Percentiles rank a stretch among this genome's conserved stretches.
Conservation (phyloP, 2,329 filamentous ascomycete genomes). For the Penicillium sp. region DNA sequence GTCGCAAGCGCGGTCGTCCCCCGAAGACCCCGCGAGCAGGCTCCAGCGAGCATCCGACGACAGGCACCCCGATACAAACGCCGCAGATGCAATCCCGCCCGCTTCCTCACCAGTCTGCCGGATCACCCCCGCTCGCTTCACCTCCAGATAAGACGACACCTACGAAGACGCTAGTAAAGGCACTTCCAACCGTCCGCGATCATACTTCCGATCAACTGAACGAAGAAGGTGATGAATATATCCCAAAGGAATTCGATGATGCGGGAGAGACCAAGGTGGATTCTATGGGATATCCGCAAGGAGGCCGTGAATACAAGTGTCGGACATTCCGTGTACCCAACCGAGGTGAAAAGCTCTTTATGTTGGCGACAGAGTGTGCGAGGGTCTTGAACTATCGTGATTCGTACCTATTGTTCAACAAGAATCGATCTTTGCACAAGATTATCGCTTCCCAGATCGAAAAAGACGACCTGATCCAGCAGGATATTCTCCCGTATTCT, state of each 20-base stretch:
- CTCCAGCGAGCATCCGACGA: constrained; percentile 36
- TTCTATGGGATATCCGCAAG: constrained; percentile 77
- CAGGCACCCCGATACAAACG: constrained; percentile 41
- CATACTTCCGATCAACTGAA: constrained; percentile 96
- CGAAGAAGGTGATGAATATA: constrained; percentile 87
- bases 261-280: constrained; percentile 94
- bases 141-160: constrained; percentile 75
- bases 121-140: constrained; percentile 63
- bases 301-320: constrained; percentile 86
- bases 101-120: constrained; percentile 35
- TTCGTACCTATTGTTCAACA: constrained; percentile 98
- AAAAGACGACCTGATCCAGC: constrained; percentile 92
- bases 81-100: constrained; percentile 46
- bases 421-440: constrained; percentile 94
- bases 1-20: constrained; percentile 55
- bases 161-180: constrained; percentile 83
- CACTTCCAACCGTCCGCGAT: constrained; percentile 90
- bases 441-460: constrained; percentile 96
- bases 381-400: constrained; percentile 92
- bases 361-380: constrained; percentile 97
- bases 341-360: constrained; percentile 91
- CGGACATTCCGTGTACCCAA: constrained; percentile 92
- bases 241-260: constrained; percentile 90
- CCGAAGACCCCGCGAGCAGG: constrained; percentile 51
- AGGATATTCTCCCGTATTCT: constrained; percentile 95